phyloP scores from a whole-genome alignment of 192 early-diverging fungal genomes.

The Coemansia sp. region DNA sequence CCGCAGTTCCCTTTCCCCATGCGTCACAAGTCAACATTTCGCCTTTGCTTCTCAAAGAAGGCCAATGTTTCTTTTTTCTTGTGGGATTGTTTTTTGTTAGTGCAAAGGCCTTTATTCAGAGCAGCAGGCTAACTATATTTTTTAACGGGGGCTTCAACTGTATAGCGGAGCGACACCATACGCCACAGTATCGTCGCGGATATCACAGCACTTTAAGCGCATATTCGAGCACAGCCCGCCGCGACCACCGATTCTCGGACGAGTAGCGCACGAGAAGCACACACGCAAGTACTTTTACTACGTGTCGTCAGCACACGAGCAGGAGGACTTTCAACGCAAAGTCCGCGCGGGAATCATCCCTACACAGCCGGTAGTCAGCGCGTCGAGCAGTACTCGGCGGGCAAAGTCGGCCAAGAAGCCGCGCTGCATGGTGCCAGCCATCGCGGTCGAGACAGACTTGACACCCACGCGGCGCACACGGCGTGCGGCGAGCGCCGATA shows the following conservation, averaged over 20 bases:
- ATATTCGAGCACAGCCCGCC: conserved; percentile 74
- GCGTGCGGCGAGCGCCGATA: conserved; percentile 35
- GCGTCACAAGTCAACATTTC: neutral
- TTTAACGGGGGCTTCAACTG: neutral
- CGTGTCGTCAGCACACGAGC: conserved; percentile 55
- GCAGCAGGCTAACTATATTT: neutral
- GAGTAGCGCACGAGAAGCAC: conserved; percentile 66
- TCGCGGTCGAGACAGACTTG: conserved; percentile 42
- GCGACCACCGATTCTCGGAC: conserved; percentile 67
- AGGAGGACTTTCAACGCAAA: conserved; percentile 44
- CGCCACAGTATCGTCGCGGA: conserved; percentile 85
- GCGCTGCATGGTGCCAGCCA: conserved; percentile 45
- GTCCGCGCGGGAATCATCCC: conserved; percentile 41
- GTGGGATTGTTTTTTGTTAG: neutral
- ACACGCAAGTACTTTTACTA: conserved; percentile 75
- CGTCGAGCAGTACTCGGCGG: conserved; percentile 7
- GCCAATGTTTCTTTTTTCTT: too few species aligned
- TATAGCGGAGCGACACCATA: conserved; percentile 76
- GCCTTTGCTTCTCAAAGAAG: neutral
- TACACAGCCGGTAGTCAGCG: conserved; percentile 10
- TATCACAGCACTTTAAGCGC: conserved; percentile 87
- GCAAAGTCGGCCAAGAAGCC: conserved; percentile 27
- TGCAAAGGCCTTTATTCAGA: neutral
- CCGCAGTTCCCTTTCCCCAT: neutral
- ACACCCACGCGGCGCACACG: conserved; percentile 17